These are phyloP conservation scores for Saksenaea oblongispora DNA, from an alignment of 371 early-diverging fungal genomes.

Conservation along the genomic window DNA sequence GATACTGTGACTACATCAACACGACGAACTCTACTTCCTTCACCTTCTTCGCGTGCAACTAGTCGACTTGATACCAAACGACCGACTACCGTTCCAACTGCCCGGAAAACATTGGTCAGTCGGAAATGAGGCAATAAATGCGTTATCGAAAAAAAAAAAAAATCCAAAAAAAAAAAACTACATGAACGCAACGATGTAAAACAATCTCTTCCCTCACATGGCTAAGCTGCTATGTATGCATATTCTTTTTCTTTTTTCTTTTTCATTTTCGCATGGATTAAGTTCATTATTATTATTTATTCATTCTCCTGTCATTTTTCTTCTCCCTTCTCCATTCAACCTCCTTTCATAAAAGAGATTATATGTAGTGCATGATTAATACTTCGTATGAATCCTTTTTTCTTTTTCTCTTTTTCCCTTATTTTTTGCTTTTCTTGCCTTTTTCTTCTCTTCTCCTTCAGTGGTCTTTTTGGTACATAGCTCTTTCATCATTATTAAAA, in stretches of 20 bases:
- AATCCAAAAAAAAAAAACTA: background rate
- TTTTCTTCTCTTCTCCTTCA: background rate
- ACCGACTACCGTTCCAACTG: background rate
- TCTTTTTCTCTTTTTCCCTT: background rate
- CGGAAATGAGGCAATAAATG: constrained; percentile 6
- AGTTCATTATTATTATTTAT: background rate
- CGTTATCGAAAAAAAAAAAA: background rate
- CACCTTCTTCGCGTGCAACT: background rate
- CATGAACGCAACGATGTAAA: constrained; percentile 1
- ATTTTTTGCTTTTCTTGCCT: background rate
- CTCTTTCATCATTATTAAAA: background rate
- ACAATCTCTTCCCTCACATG: background rate
- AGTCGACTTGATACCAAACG: constrained; percentile 1
- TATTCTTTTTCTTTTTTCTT: background rate
- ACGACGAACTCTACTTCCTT: constrained; percentile 3
- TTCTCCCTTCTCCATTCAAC: background rate
- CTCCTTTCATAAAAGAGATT: constrained; percentile 4
- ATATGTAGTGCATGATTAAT: constrained; percentile 6
- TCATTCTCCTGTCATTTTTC: constrained; percentile 3
- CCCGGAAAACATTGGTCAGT: constrained; percentile 5
- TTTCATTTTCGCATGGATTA: constrained; percentile 1
- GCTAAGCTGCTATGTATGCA: constrained; percentile 3
- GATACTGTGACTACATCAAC: background rate
- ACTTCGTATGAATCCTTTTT: constrained; percentile 4
- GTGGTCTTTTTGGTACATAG: background rate